phyloP scores from a whole-genome alignment of 495 filamentous ascomycete genomes.

The Parathielavia hyrcaniae region DNA sequence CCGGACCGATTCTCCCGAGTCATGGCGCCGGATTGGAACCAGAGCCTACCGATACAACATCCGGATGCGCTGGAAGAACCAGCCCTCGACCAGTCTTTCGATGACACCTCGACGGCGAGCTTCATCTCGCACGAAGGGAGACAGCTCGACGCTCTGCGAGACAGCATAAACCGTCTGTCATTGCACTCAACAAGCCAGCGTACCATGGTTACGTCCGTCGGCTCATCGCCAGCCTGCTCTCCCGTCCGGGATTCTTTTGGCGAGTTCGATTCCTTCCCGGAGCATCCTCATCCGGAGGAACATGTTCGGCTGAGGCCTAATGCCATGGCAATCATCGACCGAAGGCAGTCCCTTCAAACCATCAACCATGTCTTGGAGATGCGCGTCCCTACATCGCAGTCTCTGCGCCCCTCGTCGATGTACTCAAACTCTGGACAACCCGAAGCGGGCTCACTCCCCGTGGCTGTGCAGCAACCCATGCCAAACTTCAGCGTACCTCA shows the following conservation, averaged over 20 bases:
- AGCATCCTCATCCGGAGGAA: constrained; percentile 26
- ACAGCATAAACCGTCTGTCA: constrained; percentile 54
- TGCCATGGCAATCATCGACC: constrained; percentile 46
- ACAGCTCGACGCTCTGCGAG: constrained; percentile 45
- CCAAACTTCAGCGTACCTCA: constrained; percentile 48
- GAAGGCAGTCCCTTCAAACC: constrained; percentile 49
- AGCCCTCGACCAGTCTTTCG: constrained; percentile 28
- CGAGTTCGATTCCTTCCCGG: constrained; percentile 31
- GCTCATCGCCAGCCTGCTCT: constrained; percentile 49
- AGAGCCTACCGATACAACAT: constrained; percentile 21
- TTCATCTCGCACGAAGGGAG: constrained; percentile 45
- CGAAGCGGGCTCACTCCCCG: constrained; percentile 11
- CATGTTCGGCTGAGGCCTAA: constrained; percentile 43
- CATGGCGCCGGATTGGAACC: constrained; percentile 34
- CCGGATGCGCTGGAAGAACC: constrained; percentile 22
- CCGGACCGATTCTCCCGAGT: constrained; percentile 40
- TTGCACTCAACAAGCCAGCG: constrained; percentile 55
- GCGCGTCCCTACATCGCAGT: constrained; percentile 27
- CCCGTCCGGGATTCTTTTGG: constrained; percentile 43
- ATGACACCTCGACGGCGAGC: constrained; percentile 45
- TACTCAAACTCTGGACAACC: constrained; percentile 18
- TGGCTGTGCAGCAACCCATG: constrained; percentile 22
- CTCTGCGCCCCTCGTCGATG: constrained; percentile 26
- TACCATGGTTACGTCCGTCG: constrained; percentile 49
- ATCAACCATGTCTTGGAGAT: constrained; percentile 40